These are phyloP conservation scores for Simplicillium sp. DNA, from an alignment of 2,329 filamentous ascomycete genomes.

Conservation along the genomic window DNA sequence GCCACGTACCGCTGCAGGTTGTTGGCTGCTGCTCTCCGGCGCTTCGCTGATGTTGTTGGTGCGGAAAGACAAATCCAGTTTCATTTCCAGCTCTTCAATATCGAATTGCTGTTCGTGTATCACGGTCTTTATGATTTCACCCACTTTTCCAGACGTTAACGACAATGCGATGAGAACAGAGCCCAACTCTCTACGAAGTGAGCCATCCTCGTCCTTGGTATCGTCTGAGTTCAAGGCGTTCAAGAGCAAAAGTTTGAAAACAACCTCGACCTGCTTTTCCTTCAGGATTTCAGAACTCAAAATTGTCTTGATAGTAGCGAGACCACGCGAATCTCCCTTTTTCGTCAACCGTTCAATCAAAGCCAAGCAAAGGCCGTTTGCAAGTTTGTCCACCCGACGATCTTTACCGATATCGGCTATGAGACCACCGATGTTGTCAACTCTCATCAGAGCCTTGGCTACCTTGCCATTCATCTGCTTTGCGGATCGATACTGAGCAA, in stretches of 20 bases:
- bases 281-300: slow-evolving; percentile 51
- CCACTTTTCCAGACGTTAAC: slow-evolving; percentile 46
- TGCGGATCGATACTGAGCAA: slow-evolving; percentile 70
- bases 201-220: slow-evolving; percentile 41
- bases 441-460: slow-evolving; percentile 57
- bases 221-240: slow-evolving; percentile 49
- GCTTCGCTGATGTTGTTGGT: slow-evolving; percentile 40
- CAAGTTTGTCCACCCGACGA: slow-evolving; percentile 60
- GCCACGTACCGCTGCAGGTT: slow-evolving; percentile 13
- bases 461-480: slow-evolving; percentile 61
- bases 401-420: slow-evolving; percentile 54
- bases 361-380: slow-evolving; percentile 61
- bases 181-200: slow-evolving; percentile 54
- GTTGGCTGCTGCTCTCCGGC: slow-evolving; percentile 35
- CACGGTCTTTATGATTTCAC: slow-evolving; percentile 55
- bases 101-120: slow-evolving; percentile 61
- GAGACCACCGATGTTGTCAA: slow-evolving; percentile 48
- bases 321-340: slow-evolving; percentile 46
- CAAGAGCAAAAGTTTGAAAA: slow-evolving; percentile 56
- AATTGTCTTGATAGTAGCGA: slow-evolving; percentile 51
- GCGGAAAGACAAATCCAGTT: slow-evolving; percentile 60
- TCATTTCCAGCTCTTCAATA: slow-evolving; percentile 65
- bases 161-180: slow-evolving; percentile 58
- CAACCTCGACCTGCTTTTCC: slow-evolving; percentile 52
- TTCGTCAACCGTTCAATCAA: slow-evolving; percentile 52